Base-by-base conservation (phyloP, 2,329 filamentous ascomycete species). In the Bipolaris zeicola region DNA sequence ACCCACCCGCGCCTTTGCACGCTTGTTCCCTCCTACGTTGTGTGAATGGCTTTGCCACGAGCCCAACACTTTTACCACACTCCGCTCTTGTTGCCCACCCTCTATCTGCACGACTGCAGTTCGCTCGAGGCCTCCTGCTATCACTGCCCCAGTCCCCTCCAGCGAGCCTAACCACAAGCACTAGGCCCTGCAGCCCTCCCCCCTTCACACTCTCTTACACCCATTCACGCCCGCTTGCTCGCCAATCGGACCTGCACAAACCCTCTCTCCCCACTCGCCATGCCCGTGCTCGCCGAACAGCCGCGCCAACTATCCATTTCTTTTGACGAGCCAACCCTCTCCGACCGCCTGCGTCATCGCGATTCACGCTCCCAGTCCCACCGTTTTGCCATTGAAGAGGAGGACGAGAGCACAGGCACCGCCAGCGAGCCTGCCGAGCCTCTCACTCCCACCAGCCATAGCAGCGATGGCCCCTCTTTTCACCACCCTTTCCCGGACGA, bases 351-450 rank as follows among this genome's bases (percentile, higher is more conserved):
- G 38, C 57, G 62, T 24, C 66, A 62, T 52, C 68, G 68, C 47
- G 70, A 72, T 38, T 71, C 70, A 13, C 69, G 67, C 34, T 42
- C 64, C 11, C 57, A 66, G 37, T 68, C 73, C 18, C 66, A 59
- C 42, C 69, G 69, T 16, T 55, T 63, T 34, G 61, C 72, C 34
- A 74, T 76, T 51, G 71, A 72, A 52, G 75, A 76, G 57, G 74
- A 76, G 56, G 73, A 77, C 60, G 74, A 77, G 57, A 76, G 71
- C 54, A 75, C 67, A 31, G 73, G 72, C 45, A 75, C 74, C 6
- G 74, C 68, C 31, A 77, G 74, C 58, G 76, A 77, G 52, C 69
- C 70, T n/a, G 63, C 64, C 39, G 75, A 78, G 51, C 76, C 76
- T 14, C 63, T 75, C 38, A 78, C 76, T n/a, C 76, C 76, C 11